Conservation (phyloP, 202 grass and related monocot species). For the Setaria viridis region DNA sequence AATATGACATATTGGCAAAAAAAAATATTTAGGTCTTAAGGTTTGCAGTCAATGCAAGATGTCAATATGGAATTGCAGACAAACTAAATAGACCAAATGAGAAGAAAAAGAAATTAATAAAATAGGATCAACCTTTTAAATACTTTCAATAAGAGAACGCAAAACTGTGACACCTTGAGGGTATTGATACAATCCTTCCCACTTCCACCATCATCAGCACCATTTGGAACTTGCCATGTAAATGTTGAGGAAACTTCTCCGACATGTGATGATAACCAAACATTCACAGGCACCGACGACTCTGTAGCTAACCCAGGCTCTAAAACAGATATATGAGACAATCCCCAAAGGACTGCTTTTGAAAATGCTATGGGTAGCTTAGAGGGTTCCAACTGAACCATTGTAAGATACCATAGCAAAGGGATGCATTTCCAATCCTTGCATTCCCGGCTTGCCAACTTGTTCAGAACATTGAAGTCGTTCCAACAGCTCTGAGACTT, state of each 20-base stretch:
- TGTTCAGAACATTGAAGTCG: constrained; percentile 77
- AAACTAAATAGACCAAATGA: constrained; percentile 40
- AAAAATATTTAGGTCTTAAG: not conserved
- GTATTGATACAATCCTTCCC: constrained; percentile 82
- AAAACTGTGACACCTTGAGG: constrained; percentile 71
- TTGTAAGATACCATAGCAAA: constrained; percentile 81
- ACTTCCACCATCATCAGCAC: constrained; percentile 81
- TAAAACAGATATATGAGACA: constrained; percentile 84
- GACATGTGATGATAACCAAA: constrained; percentile 74
- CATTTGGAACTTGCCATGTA: constrained; percentile 86
- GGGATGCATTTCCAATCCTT: constrained; percentile 90
- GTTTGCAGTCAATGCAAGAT: constrained; percentile 38
- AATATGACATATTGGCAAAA: constrained; percentile 32
- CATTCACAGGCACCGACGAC: constrained; percentile 62
- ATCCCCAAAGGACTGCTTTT: constrained; percentile 87
- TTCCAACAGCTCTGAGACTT: constrained; percentile 81
- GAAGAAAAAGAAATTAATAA: constrained; percentile 42
- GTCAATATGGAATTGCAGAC: constrained; percentile 22
- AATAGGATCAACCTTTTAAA: constrained; percentile 76
- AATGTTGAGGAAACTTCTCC: constrained; percentile 78
- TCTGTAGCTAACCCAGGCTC: constrained; percentile 62
- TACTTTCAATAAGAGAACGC: constrained; percentile 62
- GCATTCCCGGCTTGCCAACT: constrained; percentile 76
- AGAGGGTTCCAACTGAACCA: constrained; percentile 79
- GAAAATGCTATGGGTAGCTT: constrained; percentile 88